Base-by-base conservation (phyloP, 2,329 filamentous ascomycete genomes). In the Juglanconis oblonga region DNA sequence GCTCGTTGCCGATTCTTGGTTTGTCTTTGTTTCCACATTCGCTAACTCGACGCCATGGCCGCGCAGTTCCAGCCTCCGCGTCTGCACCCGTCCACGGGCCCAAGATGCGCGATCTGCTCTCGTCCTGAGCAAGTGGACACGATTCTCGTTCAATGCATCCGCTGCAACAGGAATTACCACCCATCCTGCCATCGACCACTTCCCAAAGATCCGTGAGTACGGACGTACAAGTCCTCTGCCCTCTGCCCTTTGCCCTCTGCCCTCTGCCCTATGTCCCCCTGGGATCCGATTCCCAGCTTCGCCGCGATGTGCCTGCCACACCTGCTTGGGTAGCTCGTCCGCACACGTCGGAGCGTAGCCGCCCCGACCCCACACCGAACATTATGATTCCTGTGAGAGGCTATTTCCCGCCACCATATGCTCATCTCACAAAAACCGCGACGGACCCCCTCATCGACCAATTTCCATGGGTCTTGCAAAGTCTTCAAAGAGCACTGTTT, bases 141-240 rank as follows among this genome's bases (percentile, higher is more conserved):
- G 49, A 60, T 62, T 44, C 64, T 69, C 9, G 58, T 67, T 31
- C 48, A 49, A 57, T 71, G 69, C 52, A 48, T 40, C 31, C 52
- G 17, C n/a, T 70, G 68, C 62, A 40, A 10, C 40, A 61, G 62
- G 50, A 59, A 52, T 42, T 69, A 67, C 57, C 68, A 70, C 55
- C 58, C 64, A 17, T 63, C 64, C 50, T 71, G 68, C 52, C 64
- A 69, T 50, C 59, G 53, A 48, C 66, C 67, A 8, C 40, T 59
- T 40, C 64, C 67, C 14, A 59, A 53, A 38, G 59, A 60, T 17
- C 51, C 57, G 31, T 61, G 29, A 65, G 55, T 57, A 11, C 24
- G 24, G 24, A 24, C 24, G 24, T 24, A 24, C 24, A 24, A 24
- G 24, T 24, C 24, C 24, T 11, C 17, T 2, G 9, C 6, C n/a